phyloP scores from a whole-genome alignment of 1,284 basidiomycete species.

The Microbotryum violaceum region DNA sequence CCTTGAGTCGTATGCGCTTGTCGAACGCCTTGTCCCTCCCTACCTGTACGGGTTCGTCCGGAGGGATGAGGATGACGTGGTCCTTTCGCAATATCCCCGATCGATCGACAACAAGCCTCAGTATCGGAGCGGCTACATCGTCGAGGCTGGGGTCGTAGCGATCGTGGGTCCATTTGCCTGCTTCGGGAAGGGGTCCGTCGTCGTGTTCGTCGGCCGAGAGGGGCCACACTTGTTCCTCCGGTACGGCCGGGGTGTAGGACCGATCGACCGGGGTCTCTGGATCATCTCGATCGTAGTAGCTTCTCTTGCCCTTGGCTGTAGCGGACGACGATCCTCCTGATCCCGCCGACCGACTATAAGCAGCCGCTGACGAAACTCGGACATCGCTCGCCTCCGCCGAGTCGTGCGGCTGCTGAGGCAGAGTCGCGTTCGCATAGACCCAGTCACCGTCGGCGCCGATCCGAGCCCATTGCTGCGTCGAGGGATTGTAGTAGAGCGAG shows the following conservation, averaged over 20 bases:
- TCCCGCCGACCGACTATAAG: no score
- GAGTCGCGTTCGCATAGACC: conserved; percentile 9
- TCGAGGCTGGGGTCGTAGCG: conserved; percentile 46
- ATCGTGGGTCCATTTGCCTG: neutral
- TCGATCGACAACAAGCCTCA: conserved; percentile 21
- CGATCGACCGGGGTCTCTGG: no score
- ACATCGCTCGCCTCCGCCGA: no score
- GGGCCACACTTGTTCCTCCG: conserved; percentile 24
- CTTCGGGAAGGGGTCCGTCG: neutral
- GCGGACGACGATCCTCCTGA: no score
- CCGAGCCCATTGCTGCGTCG: conserved; percentile 14
- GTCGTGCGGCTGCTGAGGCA: neutral
- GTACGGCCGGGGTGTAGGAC: neutral
- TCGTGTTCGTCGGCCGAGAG: conserved; percentile 1
- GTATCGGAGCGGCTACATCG: conserved; percentile 14
- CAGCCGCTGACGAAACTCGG: no score
- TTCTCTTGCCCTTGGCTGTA: no score
- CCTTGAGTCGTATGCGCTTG: conserved; percentile 17
- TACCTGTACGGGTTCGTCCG: conserved; percentile 18
- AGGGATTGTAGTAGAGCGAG: conserved; percentile 18
- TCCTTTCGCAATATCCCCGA: conserved; percentile 2
- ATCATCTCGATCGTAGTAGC: no score
- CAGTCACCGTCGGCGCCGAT: conserved; percentile 12
- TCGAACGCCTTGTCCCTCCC: conserved; percentile 26
- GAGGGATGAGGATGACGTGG: conserved; percentile 16